Base-by-base conservation (phyloP, 768 basidiomycete genomes). In the Pleurotus ostreatus region DNA sequence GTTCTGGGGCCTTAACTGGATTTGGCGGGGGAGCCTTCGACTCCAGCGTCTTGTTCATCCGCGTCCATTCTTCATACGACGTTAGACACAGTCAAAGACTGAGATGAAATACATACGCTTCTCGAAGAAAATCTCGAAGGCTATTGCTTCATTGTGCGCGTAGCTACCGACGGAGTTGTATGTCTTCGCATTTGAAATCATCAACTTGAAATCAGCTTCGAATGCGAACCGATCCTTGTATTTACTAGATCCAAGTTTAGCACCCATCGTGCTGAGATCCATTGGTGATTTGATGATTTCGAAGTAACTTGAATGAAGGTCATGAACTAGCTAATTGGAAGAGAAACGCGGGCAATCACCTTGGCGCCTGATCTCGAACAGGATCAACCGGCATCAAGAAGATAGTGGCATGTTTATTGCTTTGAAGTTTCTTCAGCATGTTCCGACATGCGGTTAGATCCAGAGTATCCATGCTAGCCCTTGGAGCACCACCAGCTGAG, bases 321-420 rank as follows among this genome's bases (percentile, higher is more conserved):
- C 13, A 52, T 43, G 46, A 44, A 56, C 61, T 52, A 44, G 20
- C 25, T 1, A 40, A 16, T 25, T 52, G 37, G 8, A 3, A 55
- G 11, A 65, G 54, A 56, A 26, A 26, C 46, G 12, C 25, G 25
- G 55, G 51, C 25, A 5, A 16, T 25, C 68, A 96, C 91, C 89
- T 89, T 15, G 92, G 92, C 8, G 93, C 94, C 64, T 83, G 81
- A 63, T 97, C 94, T 60, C 93, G 80, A 41, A 96, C 83, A n/a
- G 94, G 94, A 71, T 97, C 94, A n/a, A 98, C 96, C 30, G 96
- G 93, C 57, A 89, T 84, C 41, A 86, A 74, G 71, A 98, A 98
- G 53, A 89, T 64, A 23, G 71, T 67, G 3, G 89, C 85, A 58
- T 82, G 84, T 68, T 90, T 94, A 69, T 93, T 81, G 22, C 80